phyloP scores from a whole-genome alignment of 2,329 filamentous ascomycete genomes.

The Xylaria sp. region DNA sequence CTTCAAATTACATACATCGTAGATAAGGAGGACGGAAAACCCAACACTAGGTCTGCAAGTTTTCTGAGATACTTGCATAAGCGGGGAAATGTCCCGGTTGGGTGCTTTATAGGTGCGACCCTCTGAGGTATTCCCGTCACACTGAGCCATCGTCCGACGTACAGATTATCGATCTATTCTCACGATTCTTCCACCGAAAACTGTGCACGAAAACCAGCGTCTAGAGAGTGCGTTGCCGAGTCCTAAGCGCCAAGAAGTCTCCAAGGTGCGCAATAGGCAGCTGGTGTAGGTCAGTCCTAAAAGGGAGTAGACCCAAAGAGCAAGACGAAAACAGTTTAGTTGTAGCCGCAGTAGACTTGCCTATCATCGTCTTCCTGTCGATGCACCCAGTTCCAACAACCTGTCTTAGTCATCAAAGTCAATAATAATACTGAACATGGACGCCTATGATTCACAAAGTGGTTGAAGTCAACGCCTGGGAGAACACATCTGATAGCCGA shows the following conservation, averaged over 20 bases:
- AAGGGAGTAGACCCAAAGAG: too few relatives aligned
- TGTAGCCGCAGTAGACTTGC: too few relatives aligned
- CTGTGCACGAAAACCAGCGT: neutral
- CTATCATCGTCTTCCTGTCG: neutral
- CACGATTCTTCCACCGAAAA: neutral
- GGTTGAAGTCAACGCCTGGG: neutral
- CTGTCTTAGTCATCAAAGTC: neutral
- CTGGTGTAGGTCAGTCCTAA: too few relatives aligned
- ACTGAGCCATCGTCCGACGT: neutral
- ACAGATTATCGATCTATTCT: neutral
- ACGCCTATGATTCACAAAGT: neutral
- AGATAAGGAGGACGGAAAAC: slow-evolving; percentile 8
- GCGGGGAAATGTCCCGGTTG: neutral
- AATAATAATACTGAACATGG: neutral
- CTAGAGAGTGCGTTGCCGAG: neutral
- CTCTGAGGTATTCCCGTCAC: neutral
- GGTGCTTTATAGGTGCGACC: neutral
- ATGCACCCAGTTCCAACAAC: slow-evolving; percentile 1
- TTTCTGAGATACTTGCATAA: neutral
- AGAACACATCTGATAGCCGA: neutral
- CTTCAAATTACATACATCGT: slow-evolving; percentile 11
- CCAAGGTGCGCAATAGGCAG: neutral
- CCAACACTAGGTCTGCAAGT: neutral
- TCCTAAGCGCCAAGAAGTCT: neutral
- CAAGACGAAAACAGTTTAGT: too few relatives aligned